These are phyloP conservation scores for Magnaporthiopsis poae DNA, from an alignment of 2,329 filamentous ascomycete species.

Conservation along the genomic window DNA sequence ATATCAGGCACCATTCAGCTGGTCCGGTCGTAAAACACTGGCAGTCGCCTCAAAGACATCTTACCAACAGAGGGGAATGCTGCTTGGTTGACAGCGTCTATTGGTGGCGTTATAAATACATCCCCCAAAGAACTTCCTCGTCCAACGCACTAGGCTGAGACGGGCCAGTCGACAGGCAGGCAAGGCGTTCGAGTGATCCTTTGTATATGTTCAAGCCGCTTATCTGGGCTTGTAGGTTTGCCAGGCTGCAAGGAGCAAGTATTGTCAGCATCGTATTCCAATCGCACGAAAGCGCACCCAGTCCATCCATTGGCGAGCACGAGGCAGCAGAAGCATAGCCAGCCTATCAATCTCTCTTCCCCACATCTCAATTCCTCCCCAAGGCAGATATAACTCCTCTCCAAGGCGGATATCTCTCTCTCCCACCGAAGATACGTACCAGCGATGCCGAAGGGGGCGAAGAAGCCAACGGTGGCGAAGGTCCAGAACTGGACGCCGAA, in stretches of 20 bases:
- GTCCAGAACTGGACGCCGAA: slow-evolving; percentile 77
- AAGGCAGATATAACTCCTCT: background rate
- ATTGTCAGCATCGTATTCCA: slow-evolving; percentile 11
- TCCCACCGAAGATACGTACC: slow-evolving; percentile 33
- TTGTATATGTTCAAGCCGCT: slow-evolving; percentile 20
- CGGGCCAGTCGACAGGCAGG: background rate
- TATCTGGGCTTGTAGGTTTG: slow-evolving; percentile 40
- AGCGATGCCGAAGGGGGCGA: slow-evolving; percentile 54
- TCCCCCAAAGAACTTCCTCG: background rate
- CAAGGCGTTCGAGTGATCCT: slow-evolving; percentile 1
- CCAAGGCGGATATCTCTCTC: background rate
- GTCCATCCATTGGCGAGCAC: background rate
- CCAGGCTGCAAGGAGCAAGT: slow-evolving; percentile 32
- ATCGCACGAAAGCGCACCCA: background rate
- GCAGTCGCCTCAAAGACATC: slow-evolving; percentile 9
- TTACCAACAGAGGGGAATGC: slow-evolving; percentile 4
- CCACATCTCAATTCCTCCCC: background rate
- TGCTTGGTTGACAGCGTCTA: background rate
- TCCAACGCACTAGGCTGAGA: background rate
- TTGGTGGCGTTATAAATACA: background rate
- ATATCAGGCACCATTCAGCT: slow-evolving; percentile 1
- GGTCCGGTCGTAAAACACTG: slow-evolving; percentile 6
- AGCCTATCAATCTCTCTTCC: background rate
- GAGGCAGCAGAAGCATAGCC: background rate
- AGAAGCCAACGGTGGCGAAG: slow-evolving; percentile 51